phyloP scores from a whole-genome alignment of 306 rosid genomes.

The Lablab purpureus region DNA sequence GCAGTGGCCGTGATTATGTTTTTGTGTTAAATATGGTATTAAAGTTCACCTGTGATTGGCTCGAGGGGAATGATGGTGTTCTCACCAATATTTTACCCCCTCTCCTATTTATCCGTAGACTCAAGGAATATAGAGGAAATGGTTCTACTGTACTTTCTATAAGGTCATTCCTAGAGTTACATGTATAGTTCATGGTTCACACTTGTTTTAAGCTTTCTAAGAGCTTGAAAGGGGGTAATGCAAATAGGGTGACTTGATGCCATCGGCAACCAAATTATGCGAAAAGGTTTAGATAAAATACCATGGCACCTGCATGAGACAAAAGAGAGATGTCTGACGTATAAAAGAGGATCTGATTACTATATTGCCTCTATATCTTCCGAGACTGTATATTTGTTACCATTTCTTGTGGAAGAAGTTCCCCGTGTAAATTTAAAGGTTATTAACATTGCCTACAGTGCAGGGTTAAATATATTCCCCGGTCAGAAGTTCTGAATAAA shows the following conservation, averaged over 20 bases:
- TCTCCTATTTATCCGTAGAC: no score
- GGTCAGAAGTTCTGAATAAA: neutral
- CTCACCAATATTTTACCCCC: no score
- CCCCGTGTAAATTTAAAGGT: neutral
- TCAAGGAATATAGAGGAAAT: no score
- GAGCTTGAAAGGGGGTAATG: neutral
- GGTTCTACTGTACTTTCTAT: no score
- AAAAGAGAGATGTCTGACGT: neutral
- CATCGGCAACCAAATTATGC: neutral
- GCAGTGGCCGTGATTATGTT: neutral
- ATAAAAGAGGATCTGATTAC: neutral
- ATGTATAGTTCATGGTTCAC: neutral
- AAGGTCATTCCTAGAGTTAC: no score
- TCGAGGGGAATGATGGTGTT: no score
- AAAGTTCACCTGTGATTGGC: no score
- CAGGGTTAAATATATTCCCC: neutral
- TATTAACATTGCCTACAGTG: neutral
- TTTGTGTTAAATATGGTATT: no score
- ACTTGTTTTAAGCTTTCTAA: neutral
- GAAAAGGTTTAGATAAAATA: neutral
- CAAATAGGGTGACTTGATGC: neutral
- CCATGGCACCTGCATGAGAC: neutral
- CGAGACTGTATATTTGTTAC: neutral
- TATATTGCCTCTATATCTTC: neutral
- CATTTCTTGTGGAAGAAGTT: neutral